phyloP scores from a whole-genome alignment of 805 yeast genomes.

The Cyberlindnera saturnus region DNA sequence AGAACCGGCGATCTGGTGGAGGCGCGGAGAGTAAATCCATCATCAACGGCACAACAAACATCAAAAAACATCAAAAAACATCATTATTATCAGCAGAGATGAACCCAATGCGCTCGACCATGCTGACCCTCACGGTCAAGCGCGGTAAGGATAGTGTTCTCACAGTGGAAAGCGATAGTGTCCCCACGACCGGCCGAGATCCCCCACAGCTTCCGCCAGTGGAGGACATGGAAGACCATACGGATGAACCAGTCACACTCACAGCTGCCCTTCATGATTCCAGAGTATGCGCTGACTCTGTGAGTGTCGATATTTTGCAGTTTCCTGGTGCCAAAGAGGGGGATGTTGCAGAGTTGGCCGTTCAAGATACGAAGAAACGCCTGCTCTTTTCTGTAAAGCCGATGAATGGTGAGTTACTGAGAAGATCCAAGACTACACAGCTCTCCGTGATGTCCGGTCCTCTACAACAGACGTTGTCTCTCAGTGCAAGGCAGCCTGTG shows the following conservation, averaged over 20 bases:
- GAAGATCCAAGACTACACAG: constrained; percentile 29
- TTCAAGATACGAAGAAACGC: constrained; percentile 31
- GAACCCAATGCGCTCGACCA: constrained; percentile 22
- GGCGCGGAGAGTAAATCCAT: too few species aligned
- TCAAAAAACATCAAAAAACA: not conserved
- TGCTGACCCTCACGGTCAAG: constrained; percentile 24
- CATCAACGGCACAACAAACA: not conserved
- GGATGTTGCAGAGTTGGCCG: constrained; percentile 60
- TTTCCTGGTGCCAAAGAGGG: constrained; percentile 67
- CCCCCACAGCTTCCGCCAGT: not conserved
- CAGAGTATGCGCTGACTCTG: constrained; percentile 49
- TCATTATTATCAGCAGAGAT: not conserved
- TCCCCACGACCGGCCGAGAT: not conserved
- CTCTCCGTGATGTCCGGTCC: constrained; percentile 58
- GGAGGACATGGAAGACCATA: constrained; percentile 1
- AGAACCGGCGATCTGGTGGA: too few species aligned
- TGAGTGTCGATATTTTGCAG: constrained; percentile 53
- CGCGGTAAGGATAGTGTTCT: constrained; percentile 17
- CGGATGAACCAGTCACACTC: constrained; percentile 16
- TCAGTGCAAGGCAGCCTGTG: constrained; percentile 65
- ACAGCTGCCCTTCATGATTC: constrained; percentile 53
- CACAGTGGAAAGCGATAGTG: constrained; percentile 18
- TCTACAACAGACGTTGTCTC: constrained; percentile 51
- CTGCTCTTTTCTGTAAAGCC: constrained; percentile 39
- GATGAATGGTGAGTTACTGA: constrained; percentile 25